Conservation (phyloP, 345 rosid genomes). For the Eucalyptus microcorys region DNA sequence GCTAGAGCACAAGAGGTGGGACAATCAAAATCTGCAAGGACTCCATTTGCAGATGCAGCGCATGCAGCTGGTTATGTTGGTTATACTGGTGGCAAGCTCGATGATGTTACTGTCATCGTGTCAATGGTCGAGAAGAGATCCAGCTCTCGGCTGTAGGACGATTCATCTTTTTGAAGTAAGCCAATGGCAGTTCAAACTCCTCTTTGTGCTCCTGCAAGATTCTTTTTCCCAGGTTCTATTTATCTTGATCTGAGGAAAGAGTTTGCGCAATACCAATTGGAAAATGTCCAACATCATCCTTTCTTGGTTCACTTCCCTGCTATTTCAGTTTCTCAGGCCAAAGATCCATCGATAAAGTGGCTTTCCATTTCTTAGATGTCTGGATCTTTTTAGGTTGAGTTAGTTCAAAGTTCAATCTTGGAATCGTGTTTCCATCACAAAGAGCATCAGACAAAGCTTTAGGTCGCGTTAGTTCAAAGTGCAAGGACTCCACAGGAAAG, state of each 20-base stretch:
- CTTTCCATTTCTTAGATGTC: not conserved
- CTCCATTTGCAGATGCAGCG: constrained; percentile 66
- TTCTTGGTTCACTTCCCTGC: not conserved
- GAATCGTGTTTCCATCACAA: not conserved
- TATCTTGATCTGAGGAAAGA: not conserved
- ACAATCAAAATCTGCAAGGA: constrained; percentile 12
- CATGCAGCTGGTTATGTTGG: constrained; percentile 59
- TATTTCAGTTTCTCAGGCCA: not conserved
- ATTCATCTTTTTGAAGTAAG: not conserved
- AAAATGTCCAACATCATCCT: not conserved
- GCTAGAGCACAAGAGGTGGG: constrained; percentile 45
- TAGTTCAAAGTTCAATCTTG: not conserved
- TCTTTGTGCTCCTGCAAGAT: not conserved
- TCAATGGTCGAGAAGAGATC: constrained; percentile 20
- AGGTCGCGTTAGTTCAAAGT: not conserved
- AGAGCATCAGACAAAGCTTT: not conserved
- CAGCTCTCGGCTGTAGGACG: not conserved
- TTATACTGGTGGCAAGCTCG: constrained; percentile 50
- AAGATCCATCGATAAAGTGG: not conserved
- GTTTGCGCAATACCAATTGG: not conserved
- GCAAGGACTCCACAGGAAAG: not conserved
- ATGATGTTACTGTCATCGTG: constrained; percentile 48
- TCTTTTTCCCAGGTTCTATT: not conserved
- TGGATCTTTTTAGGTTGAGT: not conserved
- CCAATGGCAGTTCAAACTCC: not conserved